Conservation (phyloP, 768 basidiomycete species). For the Auricularia sp. region DNA sequence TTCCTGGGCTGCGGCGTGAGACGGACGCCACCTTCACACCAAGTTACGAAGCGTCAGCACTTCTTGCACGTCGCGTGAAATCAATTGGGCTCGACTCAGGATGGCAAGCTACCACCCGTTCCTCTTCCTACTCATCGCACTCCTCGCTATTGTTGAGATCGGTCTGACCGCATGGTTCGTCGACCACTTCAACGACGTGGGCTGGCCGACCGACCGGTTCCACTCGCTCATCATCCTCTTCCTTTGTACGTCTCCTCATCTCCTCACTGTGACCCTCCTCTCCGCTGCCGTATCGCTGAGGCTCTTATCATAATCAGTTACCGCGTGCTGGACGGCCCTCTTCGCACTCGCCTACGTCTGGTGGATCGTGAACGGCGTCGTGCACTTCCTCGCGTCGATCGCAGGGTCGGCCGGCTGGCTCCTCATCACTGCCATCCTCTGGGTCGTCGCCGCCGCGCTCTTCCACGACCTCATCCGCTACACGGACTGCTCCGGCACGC, state of each 20-base stretch:
- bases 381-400: slow-evolving; percentile 62
- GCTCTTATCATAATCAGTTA: slow-evolving; percentile 34
- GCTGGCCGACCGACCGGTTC: slow-evolving; percentile 26
- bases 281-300: too few relatives aligned
- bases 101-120: slow-evolving; percentile 18
- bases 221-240: slow-evolving; percentile 51
- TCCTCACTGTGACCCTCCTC: background rate
- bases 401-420: slow-evolving; percentile 74
- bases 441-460: slow-evolving; percentile 61
- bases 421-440: slow-evolving; percentile 49
- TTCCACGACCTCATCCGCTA: slow-evolving; percentile 57
- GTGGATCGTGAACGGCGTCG: slow-evolving; percentile 58
- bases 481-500: slow-evolving; percentile 44
- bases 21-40: background rate
- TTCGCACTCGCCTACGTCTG: slow-evolving; percentile 62
- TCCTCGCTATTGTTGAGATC: slow-evolving; percentile 61
- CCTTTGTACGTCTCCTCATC: slow-evolving; percentile 24
- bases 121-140: slow-evolving; percentile 45
- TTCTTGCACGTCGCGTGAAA: background rate
- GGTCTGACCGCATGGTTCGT: slow-evolving; percentile 68
- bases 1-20: background rate
- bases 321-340: slow-evolving; percentile 64
- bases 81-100: background rate
- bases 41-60: background rate
- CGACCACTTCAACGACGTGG: slow-evolving; percentile 60